Evolutionary conservation across 345 rosid species (phyloP), one percentile per base, ranked within the genome.

Genomic region (Syzygium grande): DNA sequence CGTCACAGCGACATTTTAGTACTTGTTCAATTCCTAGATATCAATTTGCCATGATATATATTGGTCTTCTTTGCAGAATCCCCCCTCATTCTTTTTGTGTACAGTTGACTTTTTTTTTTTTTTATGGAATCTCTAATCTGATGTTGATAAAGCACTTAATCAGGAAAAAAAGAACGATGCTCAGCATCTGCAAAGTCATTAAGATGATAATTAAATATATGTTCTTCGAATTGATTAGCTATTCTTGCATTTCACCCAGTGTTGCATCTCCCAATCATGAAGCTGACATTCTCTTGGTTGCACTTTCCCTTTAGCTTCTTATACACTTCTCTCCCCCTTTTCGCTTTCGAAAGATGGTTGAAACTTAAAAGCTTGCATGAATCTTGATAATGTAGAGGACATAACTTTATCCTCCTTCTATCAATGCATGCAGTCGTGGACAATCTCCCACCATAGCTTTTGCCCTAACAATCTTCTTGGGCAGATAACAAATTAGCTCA

Each of bases 241-340:
- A 34, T 73, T 38, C 49, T 38, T 38, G 54, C 56, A 84, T 49
- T n/a, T 46, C 53, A 10, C 56, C 16, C 85, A 1, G 58, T 51
- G 85, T 51, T 51, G 85, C 41, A 15, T 51, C 23, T 86, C 58
- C 80, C 83, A 41, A 77, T 77, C 88, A 86, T 49, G 79, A 23
- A 22, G 63, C 49, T 73, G 59, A 65, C 46, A 55, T 25, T 63
- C 84, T 21, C 84, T 88, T 85, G 54, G 87, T 88, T 85, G 89
- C 49, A 85, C 59, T 51, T 85, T 88, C 87, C 29, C 87, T 88
- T 78, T 88, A 77, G 27, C 87, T 88, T 87, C 83, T 25, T 51
- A 34, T n/a, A 38, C 77, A 84, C 86, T 87, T 84, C 89, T 84
- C 51, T 41, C 41, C 30, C 56, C 12, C 25, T 49, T 49, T 16